Percentiles rank a stretch among this genome's conserved stretches.
Conservation (phyloP, 169 alveolate genomes). For the Hammondia hammondi region DNA sequence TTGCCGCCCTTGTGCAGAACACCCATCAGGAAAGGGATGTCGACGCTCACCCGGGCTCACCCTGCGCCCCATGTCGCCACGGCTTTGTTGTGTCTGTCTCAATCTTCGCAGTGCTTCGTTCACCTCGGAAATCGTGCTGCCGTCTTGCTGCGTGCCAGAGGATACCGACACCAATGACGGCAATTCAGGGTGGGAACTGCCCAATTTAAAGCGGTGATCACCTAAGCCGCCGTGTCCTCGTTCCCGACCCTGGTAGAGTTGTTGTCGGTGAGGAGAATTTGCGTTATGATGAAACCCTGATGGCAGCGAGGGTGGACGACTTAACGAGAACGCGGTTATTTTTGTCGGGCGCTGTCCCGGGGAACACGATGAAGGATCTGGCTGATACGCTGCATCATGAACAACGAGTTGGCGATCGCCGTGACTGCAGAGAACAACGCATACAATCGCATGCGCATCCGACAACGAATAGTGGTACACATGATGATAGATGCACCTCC, state of each 20-base stretch:
- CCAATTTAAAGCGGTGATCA: not conserved
- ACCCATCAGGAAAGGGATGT: not conserved
- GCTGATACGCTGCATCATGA: slow-evolving; percentile 13
- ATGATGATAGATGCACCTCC: not conserved
- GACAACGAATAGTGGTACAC: not conserved
- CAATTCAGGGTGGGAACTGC: not conserved
- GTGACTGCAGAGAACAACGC: not conserved
- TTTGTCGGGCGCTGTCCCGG: slow-evolving; percentile 4
- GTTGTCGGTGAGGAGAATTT: not conserved
- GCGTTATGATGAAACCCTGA: not conserved
- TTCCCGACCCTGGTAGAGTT: not conserved
- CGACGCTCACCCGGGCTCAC: not conserved
- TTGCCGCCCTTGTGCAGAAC: not conserved
- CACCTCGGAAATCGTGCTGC: not conserved
- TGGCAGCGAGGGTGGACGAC: not conserved
- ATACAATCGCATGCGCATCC: not conserved
- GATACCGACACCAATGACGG: not conserved
- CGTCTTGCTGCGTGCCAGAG: not conserved
- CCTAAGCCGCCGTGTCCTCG: not conserved
- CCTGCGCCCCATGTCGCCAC: not conserved
- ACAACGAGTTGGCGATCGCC: slow-evolving; percentile 32
- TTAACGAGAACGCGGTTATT: not conserved
- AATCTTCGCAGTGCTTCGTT: not conserved
- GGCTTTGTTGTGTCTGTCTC: not conserved
- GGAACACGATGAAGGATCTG: slow-evolving; percentile 13